Conservation (phyloP, 2,329 filamentous ascomycete genomes). For the Cercospora nicotianae region DNA sequence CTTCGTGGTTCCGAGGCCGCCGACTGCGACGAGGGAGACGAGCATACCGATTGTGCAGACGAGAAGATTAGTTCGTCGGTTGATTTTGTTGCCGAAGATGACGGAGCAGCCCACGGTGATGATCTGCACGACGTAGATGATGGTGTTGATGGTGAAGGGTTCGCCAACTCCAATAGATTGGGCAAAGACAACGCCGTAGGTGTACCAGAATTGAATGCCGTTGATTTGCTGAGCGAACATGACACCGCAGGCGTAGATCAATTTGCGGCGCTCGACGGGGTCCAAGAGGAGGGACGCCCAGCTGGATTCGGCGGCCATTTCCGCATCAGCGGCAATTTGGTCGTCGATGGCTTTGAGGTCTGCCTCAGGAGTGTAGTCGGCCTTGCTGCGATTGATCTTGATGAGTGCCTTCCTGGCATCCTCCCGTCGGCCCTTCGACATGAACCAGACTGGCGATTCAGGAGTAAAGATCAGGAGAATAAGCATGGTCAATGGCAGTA, state of each 20-base stretch:
- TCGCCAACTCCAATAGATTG: slow-evolving; percentile 29
- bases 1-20: slow-evolving; percentile 28
- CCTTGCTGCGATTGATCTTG: slow-evolving; percentile 27
- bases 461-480: slow-evolving; percentile 25
- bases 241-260: slow-evolving; percentile 48
- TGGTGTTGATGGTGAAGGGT: slow-evolving; percentile 29
- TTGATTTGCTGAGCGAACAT: slow-evolving; percentile 53
- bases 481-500: slow-evolving; percentile 27
- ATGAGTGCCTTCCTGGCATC: slow-evolving; percentile 21
- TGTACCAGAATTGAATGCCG: slow-evolving; percentile 46
- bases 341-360: slow-evolving; percentile 26
- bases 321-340: slow-evolving; percentile 21
- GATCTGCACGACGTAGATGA: slow-evolving; percentile 30
- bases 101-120: slow-evolving; percentile 26
- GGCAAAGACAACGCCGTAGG: slow-evolving; percentile 28
- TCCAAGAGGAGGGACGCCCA: slow-evolving; percentile 47
- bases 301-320: slow-evolving; percentile 36
- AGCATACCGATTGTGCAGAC: slow-evolving; percentile 28
- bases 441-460: slow-evolving; percentile 27
- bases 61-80: slow-evolving; percentile 24
- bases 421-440: slow-evolving; percentile 22
- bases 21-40: slow-evolving; percentile 24
- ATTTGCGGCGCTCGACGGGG: slow-evolving; percentile 50
- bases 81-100: slow-evolving; percentile 27
- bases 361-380: slow-evolving; percentile 17